Conservation (phyloP, 2,329 filamentous ascomycete genomes). For the Diaporthe caulivora region DNA sequence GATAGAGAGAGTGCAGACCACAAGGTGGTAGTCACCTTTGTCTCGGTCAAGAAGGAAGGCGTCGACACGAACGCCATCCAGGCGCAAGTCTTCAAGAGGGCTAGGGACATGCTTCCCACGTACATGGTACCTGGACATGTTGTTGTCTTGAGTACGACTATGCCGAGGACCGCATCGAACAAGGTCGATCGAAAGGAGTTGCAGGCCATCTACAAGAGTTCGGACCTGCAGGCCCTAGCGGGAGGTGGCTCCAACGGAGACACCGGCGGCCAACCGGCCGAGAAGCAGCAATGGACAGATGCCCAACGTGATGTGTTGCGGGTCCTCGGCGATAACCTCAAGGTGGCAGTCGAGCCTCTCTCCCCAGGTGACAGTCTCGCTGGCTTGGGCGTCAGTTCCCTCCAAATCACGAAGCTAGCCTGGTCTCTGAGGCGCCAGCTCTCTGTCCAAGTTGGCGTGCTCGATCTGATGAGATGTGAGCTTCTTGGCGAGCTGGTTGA, state of each 20-base stretch:
- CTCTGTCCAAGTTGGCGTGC: slow-evolving; percentile 41
- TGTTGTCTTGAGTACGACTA: slow-evolving; percentile 45
- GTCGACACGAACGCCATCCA: slow-evolving; percentile 17
- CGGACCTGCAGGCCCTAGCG: slow-evolving; percentile 40
- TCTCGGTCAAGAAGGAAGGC: slow-evolving; percentile 43
- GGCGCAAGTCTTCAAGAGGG: slow-evolving; percentile 34
- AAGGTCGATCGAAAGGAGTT: slow-evolving; percentile 51
- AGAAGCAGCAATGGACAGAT: slow-evolving; percentile 32
- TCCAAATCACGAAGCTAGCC: slow-evolving; percentile 44
- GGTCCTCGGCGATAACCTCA: slow-evolving; percentile 37
- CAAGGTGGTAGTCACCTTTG: slow-evolving; percentile 52
- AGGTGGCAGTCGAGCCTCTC: slow-evolving; percentile 29
- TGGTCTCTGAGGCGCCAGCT: slow-evolving; percentile 42
- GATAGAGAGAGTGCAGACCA: slow-evolving; percentile 45
- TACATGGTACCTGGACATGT: slow-evolving; percentile 53
- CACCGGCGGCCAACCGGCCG: neutral
- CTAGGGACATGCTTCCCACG: slow-evolving; percentile 37
- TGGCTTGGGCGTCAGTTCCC: slow-evolving; percentile 43
- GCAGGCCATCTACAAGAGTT: slow-evolving; percentile 41
- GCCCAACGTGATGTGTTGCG: slow-evolving; percentile 39
- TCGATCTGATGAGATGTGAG: slow-evolving; percentile 45
- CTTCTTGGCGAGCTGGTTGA: slow-evolving; percentile 43
- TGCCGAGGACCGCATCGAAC: slow-evolving; percentile 51
- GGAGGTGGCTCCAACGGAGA: slow-evolving; percentile 33
- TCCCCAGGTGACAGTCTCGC: slow-evolving; percentile 43